Conservation (phyloP, 768 basidiomycete genomes). For the Phaffia australis region DNA sequence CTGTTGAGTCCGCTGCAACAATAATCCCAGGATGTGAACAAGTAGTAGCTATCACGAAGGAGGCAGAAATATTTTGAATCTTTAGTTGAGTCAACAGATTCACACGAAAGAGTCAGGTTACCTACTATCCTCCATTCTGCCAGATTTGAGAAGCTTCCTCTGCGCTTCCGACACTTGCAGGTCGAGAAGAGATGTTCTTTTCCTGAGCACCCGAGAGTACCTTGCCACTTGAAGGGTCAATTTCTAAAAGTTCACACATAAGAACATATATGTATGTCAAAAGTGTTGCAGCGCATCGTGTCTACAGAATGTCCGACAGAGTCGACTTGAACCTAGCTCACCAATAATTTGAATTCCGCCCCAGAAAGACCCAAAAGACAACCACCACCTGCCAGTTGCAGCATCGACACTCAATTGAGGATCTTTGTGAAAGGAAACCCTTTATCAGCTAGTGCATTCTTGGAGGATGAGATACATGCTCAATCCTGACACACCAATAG, state of each 20-base stretch:
- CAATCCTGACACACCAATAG: too few relatives aligned
- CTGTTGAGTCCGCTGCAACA: constrained; percentile 43
- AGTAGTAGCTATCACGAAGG: neutral
- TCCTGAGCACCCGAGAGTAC: neutral
- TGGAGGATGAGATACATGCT: too few relatives aligned
- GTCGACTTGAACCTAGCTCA: too few relatives aligned
- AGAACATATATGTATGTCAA: too few relatives aligned
- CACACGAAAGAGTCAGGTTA: neutral
- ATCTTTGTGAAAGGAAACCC: too few relatives aligned
- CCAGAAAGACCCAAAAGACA: too few relatives aligned
- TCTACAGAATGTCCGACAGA: too few relatives aligned
- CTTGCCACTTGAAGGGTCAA: constrained; percentile 27
- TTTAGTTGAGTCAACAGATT: neutral
- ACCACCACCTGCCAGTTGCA: too few relatives aligned
- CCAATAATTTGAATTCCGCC: too few relatives aligned
- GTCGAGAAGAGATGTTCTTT: neutral
- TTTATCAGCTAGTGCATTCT: too few relatives aligned
- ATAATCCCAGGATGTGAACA: neutral
- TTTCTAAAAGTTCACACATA: constrained; percentile 21
- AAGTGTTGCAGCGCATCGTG: too few relatives aligned
- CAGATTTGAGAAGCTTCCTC: constrained; percentile 8
- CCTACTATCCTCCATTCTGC: neutral
- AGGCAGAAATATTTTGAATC: neutral
- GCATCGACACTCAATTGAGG: too few relatives aligned
- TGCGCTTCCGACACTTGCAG: neutral